Evolutionary conservation across 768 basidiomycete species (phyloP).

Genomic region (Boletus patriciae): DNA sequence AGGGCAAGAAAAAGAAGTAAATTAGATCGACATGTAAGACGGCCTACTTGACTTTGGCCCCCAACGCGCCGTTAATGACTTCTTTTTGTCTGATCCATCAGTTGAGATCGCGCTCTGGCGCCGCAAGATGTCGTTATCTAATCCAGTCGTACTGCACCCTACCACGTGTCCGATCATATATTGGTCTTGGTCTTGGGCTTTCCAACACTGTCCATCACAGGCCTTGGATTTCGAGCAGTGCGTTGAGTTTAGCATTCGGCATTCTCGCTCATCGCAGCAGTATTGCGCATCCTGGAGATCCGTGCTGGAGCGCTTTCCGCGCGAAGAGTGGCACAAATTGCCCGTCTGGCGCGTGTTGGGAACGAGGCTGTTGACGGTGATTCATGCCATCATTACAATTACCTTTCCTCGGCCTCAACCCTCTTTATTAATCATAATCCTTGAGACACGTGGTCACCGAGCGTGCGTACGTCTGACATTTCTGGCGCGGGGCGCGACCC

Average conservation of each 20-base stretch:
- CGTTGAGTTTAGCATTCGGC: not conserved
- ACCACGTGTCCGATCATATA: constrained; percentile 17
- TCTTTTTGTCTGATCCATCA: constrained; percentile 18
- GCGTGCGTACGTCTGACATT: constrained; percentile 10
- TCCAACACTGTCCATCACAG: not conserved
- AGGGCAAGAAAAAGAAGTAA: constrained; percentile 72
- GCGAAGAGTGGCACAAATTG: constrained; percentile 16
- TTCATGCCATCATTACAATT: constrained; percentile 25
- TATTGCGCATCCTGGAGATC: not conserved
- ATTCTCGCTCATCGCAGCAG: constrained; percentile 2
- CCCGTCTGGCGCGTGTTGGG: constrained; percentile 27
- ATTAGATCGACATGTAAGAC: constrained; percentile 28
- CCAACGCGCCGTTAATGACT: constrained; percentile 25
- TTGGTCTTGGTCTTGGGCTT: not conserved
- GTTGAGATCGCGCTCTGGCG: constrained; percentile 19
- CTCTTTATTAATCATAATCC: constrained; percentile 16
- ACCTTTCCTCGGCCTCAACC: constrained; percentile 25
- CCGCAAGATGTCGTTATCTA: constrained; percentile 30
- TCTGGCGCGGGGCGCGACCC: constrained; percentile 6
- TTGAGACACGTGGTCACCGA: constrained; percentile 19
- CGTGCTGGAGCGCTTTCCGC: constrained; percentile 1
- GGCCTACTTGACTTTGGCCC: constrained; percentile 15
- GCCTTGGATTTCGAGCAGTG: constrained; percentile 3
- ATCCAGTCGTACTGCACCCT: constrained; percentile 18
- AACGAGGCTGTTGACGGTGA: constrained; percentile 31